Base-by-base conservation (phyloP, 75 land plant genomes). In the Pinus taeda region DNA sequence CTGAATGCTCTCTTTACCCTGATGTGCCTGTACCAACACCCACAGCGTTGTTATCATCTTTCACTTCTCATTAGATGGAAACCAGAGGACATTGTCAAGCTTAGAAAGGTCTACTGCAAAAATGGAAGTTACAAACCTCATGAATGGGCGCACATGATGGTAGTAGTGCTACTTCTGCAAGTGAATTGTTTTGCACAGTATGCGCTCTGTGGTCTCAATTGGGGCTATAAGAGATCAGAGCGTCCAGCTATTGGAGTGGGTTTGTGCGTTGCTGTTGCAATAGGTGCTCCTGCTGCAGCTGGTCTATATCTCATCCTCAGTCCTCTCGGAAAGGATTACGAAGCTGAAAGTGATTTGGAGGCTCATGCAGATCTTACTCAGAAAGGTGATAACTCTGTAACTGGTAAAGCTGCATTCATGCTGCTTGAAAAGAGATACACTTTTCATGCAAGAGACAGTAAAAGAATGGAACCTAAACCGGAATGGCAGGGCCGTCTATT, bases 111-210 rank as follows among this genome's bases (percentile, higher is more conserved):
- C 20, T 95, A 91, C 77, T 93, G 96, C 81, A 91, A 93, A 74
- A 80, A 90, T 75, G 91, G 91, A 1, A 78, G 85, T 21, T 75
- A 81, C 22, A 89, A 86, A 57, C 98, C 94, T 58, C 79, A 91
- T 74, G 94, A 95, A 39, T 80, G 98, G 92, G 55, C 78, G 8
- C 92, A 93, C 70, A 91, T 95, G 87, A 79, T 86, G 80, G 76
- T 93, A 6, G 96, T 93, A 0, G 89, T 93, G 39, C 55, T 83
- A 22, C 81, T 93, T 57, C 94, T 95, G 45, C 86, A 95, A 57
- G 36, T 95, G n/a, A 95, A 94, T 66, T 93, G 96, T 66, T 80
- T 93, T 74, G 85, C 89, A 3, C 93, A 91, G 63, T 95, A 95
- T 77, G 90, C 88, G 3, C 77, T 90, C 11, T 93, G 94, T 79